Percentiles rank a stretch among this genome's conserved stretches.
phyloP scores from a whole-genome alignment of 352 stramenopile species.

The Pythium volutum region DNA sequence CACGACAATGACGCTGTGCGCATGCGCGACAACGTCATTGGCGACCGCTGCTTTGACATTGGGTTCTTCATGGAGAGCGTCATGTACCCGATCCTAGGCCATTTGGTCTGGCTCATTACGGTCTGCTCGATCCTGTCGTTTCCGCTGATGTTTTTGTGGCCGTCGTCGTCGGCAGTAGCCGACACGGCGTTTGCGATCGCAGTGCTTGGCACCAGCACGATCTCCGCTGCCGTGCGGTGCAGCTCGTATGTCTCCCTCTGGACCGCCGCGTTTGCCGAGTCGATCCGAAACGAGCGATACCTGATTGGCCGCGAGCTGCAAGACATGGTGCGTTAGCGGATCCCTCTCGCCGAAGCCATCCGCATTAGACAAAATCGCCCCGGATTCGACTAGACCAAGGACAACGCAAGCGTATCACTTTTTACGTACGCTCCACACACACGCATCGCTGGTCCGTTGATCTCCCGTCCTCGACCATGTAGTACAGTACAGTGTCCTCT shows the following conservation, averaged over 20 bases:
- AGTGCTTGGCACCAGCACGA: conserved; percentile 18
- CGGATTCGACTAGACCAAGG: not conserved
- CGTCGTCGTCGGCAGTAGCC: conserved; percentile 34
- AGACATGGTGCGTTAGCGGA: conserved; percentile 67
- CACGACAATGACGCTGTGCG: conserved; percentile 69
- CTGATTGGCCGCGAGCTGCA: conserved; percentile 82
- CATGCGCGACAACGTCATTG: conserved; percentile 54
- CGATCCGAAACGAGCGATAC: conserved; percentile 87
- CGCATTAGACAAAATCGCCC: not conserved
- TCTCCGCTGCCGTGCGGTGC: conserved; percentile 8
- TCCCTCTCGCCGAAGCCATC: not conserved
- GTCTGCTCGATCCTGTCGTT: conserved; percentile 49
- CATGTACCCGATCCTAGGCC: conserved; percentile 46
- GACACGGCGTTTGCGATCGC: conserved; percentile 61
- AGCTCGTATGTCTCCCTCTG: conserved; percentile 48
- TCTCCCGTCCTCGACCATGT: no score
- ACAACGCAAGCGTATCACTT: not conserved
- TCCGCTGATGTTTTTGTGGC: conserved; percentile 39
- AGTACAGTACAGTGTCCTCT: no score
- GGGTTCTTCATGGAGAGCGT: conserved; percentile 60
- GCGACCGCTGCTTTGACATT: conserved; percentile 70
- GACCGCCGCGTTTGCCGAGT: conserved; percentile 71
- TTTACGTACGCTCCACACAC: no score
- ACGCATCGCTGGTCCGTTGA: no score
- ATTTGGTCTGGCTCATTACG: conserved; percentile 51